Evolutionary conservation across 805 yeast species (phyloP).

Genomic region (Candida odintsovae): DNA sequence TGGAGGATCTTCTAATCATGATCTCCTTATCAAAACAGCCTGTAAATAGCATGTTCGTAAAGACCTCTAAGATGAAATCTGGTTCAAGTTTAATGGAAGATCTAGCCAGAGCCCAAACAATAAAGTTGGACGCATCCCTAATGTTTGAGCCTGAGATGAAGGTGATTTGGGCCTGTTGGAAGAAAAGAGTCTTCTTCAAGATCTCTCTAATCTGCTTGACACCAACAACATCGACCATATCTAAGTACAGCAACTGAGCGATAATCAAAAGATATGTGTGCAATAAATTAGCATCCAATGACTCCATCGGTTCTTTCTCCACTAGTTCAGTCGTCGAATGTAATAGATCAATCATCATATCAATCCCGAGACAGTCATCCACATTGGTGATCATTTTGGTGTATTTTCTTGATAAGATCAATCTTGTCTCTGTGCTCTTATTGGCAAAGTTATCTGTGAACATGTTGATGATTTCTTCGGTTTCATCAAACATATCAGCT

Average conservation of each 20-base stretch:
- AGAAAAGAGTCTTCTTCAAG: slow-evolving; percentile 41
- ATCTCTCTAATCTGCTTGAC: slow-evolving; percentile 22
- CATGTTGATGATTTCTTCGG: slow-evolving; percentile 46
- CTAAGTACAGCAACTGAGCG: slow-evolving; percentile 27
- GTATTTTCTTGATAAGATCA: slow-evolving; percentile 60
- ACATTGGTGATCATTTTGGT: slow-evolving; percentile 39
- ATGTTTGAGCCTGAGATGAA: slow-evolving; percentile 59
- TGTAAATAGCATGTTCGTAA: slow-evolving; percentile 37
- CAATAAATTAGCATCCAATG: slow-evolving; percentile 26
- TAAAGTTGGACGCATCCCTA: slow-evolving; percentile 80
- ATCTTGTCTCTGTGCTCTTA: slow-evolving; percentile 52
- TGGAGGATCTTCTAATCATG: slow-evolving; percentile 70
- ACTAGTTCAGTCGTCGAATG: slow-evolving; percentile 22
- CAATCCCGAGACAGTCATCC: slow-evolving; percentile 33
- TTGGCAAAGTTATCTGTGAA: slow-evolving; percentile 39
- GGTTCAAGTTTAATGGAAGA: slow-evolving; percentile 24
- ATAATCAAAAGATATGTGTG: slow-evolving; percentile 30
- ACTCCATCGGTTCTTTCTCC: slow-evolving; percentile 24
- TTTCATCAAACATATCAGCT: slow-evolving; percentile 15
- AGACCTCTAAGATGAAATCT: slow-evolving; percentile 15
- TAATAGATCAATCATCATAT: slow-evolving; percentile 28
- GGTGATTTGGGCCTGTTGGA: slow-evolving; percentile 51
- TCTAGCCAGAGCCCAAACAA: slow-evolving; percentile 72
- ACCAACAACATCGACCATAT: slow-evolving; percentile 6
- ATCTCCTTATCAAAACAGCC: slow-evolving; percentile 70